Conservation (phyloP, 2,329 filamentous ascomycete species). For the Gnomoniopsis sp. region DNA sequence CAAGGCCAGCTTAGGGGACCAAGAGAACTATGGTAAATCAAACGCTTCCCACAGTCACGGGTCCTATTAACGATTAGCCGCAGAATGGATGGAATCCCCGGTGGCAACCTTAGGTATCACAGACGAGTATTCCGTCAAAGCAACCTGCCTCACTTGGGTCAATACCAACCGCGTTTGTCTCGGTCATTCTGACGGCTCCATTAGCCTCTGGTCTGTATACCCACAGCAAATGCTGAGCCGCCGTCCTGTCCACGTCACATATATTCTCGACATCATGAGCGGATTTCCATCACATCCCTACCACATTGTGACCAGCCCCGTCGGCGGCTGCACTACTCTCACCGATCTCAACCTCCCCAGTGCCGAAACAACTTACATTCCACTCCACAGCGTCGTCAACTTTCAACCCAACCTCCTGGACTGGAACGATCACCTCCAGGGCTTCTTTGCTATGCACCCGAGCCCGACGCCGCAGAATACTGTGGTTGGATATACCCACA, state of each 20-base stretch:
- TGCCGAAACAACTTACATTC: constrained; percentile 51
- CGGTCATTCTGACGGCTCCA: constrained; percentile 54
- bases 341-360: constrained; percentile 51
- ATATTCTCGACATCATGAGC: constrained; percentile 52
- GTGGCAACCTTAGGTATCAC: constrained; percentile 42
- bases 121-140: constrained; percentile 44
- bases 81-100: constrained; percentile 44
- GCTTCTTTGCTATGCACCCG: constrained; percentile 51
- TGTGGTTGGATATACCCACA: constrained; percentile 50
- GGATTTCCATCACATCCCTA: constrained; percentile 56
- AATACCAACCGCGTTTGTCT: constrained; percentile 52
- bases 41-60: not conserved
- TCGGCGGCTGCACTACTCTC: constrained; percentile 51
- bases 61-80: constrained; percentile 22
- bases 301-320: constrained; percentile 50
- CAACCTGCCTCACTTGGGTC: constrained; percentile 53
- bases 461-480: constrained; percentile 51
- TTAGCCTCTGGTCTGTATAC: constrained; percentile 54
- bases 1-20: constrained; percentile 26
- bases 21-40: constrained; percentile 36
- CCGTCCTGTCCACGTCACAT: constrained; percentile 50
- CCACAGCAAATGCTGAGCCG: constrained; percentile 48
- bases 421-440: constrained; percentile 54
- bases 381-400: constrained; percentile 42
- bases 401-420: constrained; percentile 51